A percentile compares a stretch with the other conserved stretches of the same genome.
phyloP scores from a whole-genome alignment of 306 rosid genomes.

The Urtica urens region DNA sequence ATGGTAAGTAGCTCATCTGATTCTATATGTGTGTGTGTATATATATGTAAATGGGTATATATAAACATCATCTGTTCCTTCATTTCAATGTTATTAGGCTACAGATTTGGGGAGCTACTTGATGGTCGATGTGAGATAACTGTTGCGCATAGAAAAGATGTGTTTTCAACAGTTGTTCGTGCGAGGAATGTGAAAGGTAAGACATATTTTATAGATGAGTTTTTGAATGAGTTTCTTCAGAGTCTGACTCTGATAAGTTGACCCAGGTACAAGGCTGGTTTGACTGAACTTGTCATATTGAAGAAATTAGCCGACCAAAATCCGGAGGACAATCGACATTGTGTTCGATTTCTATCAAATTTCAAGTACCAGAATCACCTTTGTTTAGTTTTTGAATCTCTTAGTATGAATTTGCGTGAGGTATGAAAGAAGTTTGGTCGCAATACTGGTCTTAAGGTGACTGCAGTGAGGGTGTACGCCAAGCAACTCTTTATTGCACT shows the following conservation, averaged over 20 bases:
- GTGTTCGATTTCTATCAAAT: slow-evolving; percentile 97
- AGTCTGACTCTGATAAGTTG: slow-evolving; percentile 19
- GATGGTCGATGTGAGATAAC: slow-evolving; percentile 87
- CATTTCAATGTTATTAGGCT: slow-evolving; percentile 55
- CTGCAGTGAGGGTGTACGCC: slow-evolving; percentile 86
- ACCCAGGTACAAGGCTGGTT: slow-evolving; percentile 94
- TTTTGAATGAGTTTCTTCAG: no score
- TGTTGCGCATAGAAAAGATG: slow-evolving; percentile 94
- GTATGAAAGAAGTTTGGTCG: slow-evolving; percentile 99
- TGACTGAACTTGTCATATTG: slow-evolving; percentile 80
- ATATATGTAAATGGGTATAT: no score
- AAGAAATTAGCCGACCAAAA: slow-evolving; percentile 97
- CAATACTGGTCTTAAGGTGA: slow-evolving; percentile 97
- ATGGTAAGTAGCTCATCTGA: no score
- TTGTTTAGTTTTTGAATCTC: slow-evolving; percentile 99
- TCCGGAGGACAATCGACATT: slow-evolving; percentile 96
- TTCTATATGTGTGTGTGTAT: no score
- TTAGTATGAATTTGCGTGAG: slow-evolving; percentile 97
- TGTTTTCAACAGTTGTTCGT: slow-evolving; percentile 94
- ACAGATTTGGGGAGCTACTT: slow-evolving; percentile 85
- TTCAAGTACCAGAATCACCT: slow-evolving; percentile 98
- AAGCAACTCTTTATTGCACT: slow-evolving; percentile 91
- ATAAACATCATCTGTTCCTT: no score
- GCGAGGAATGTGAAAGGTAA: slow-evolving; percentile 76
- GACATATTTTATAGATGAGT: slow-evolving; percentile 15